These are phyloP conservation scores for Alternaria triticimaculans DNA, from an alignment of 2,329 filamentous ascomycete genomes.

Conservation along the genomic window DNA sequence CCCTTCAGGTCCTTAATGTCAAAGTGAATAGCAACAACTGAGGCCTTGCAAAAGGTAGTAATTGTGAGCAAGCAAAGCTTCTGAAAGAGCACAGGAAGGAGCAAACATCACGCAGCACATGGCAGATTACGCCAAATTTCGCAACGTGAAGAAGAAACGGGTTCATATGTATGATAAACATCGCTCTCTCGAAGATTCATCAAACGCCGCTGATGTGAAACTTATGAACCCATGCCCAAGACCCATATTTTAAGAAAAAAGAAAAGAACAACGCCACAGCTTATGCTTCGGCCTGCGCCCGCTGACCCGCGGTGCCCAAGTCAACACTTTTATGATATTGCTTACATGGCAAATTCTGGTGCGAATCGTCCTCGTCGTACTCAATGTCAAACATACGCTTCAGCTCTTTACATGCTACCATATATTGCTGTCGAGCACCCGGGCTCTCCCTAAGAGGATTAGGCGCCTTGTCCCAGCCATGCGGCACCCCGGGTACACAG, in stretches of 20 bases:
- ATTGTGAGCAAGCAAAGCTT: background rate
- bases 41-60: background rate
- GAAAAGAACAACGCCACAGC: background rate
- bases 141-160: background rate
- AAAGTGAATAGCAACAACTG: background rate
- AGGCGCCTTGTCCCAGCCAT: constrained; percentile 72
- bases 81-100: background rate
- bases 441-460: constrained; percentile 63
- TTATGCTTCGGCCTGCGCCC: background rate
- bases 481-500: constrained; percentile 64
- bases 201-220: background rate
- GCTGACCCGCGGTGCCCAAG: background rate
- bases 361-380: constrained; percentile 32
- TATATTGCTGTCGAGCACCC: constrained; percentile 62
- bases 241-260: background rate
- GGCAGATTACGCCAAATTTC: background rate
- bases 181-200: background rate
- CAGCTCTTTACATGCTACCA: constrained; percentile 61
- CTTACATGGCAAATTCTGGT: constrained; percentile 10
- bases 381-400: constrained; percentile 52
- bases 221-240: background rate
- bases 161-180: background rate
- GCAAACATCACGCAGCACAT: background rate
- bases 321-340: constrained; percentile 21
- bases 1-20: background rate